These are phyloP conservation scores for Ottelia alismoides DNA, from an alignment of 106 monocot species.

Conservation along the genomic window DNA sequence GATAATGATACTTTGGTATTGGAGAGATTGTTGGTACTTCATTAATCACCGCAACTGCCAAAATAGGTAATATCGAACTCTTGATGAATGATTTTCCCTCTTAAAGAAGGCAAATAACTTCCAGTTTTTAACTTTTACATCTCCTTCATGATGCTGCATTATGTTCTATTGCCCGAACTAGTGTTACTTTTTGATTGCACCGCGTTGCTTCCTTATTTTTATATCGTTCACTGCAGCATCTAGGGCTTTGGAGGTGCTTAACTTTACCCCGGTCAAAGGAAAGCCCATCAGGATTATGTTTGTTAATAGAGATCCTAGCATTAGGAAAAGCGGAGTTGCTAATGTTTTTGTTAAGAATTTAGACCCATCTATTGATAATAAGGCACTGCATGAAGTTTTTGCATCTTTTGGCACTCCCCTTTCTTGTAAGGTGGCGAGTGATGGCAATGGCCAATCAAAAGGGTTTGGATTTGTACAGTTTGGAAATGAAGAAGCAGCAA, in stretches of 20 bases:
- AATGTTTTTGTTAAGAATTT: constrained; percentile 16
- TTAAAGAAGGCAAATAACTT: too few relatives aligned
- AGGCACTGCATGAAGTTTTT: constrained; percentile 14
- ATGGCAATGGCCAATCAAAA: constrained; percentile 36
- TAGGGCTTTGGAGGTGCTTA: constrained; percentile 11
- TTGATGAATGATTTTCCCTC: too few relatives aligned
- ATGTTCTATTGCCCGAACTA: too few relatives aligned
- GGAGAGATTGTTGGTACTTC: too few relatives aligned
- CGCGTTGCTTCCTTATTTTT: too few relatives aligned
- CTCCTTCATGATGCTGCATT: too few relatives aligned
- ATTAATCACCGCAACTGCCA: too few relatives aligned
- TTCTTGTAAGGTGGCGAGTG: constrained; percentile 42
- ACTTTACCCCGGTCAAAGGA: constrained; percentile 5
- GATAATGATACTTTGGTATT: too few relatives aligned
- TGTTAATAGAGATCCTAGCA: constrained; percentile 13
- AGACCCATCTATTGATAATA: constrained; percentile 10
- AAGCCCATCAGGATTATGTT: constrained; percentile 16
- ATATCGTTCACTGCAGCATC: constrained; percentile 6
- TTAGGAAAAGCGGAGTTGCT: constrained; percentile 13
- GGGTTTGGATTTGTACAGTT: constrained; percentile 64
- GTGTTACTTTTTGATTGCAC: too few relatives aligned
- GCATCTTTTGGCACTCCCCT: constrained; percentile 10
- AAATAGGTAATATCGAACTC: too few relatives aligned
- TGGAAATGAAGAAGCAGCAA: constrained; percentile 38
- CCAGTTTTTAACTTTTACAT: too few relatives aligned